A percentile compares a stretch with the other conserved stretches of the same genome.
phyloP scores from a whole-genome alignment of 768 basidiomycete genomes.

The Tulasnella sp. region DNA sequence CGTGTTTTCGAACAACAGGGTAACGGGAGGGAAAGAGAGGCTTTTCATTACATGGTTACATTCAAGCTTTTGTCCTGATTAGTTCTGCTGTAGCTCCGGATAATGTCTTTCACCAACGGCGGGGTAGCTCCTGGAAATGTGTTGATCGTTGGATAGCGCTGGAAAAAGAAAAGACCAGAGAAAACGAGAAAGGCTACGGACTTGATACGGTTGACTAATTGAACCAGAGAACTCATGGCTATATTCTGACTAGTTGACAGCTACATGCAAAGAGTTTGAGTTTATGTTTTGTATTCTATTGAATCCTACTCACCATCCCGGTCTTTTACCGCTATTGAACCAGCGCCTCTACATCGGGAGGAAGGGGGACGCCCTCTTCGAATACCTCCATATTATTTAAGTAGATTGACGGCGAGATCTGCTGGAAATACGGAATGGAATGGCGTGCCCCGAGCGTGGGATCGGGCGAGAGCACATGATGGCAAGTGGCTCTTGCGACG shows the following conservation, averaged over 20 bases:
- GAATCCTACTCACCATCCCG: neutral
- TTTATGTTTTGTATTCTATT: neutral
- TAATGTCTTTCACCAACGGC: conserved; percentile 74
- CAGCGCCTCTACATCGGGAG: conserved; percentile 54
- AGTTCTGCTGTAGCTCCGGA: conserved; percentile 60
- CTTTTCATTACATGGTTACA: neutral
- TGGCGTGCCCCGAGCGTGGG: conserved; percentile 54
- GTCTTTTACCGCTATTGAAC: conserved; percentile 46
- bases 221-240: conserved; percentile 62
- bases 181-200: conserved; percentile 33
- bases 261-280: conserved; percentile 32
- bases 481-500: conserved; percentile 70
- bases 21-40: neutral
- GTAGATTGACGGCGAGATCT: conserved; percentile 51
- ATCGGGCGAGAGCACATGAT: conserved; percentile 65
- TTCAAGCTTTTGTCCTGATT: conserved; percentile 33
- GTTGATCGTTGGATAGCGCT: neutral
- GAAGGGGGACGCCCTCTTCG: conserved; percentile 26
- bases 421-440: conserved; percentile 82
- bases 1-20: neutral
- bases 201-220: conserved; percentile 72
- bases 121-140: conserved; percentile 60
- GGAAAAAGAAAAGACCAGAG: neutral
- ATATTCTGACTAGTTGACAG: conserved; percentile 76
- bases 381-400: conserved; percentile 35